phyloP scores from a whole-genome alignment of 2,329 filamentous ascomycete species.

The Tolypocladium tundrense region DNA sequence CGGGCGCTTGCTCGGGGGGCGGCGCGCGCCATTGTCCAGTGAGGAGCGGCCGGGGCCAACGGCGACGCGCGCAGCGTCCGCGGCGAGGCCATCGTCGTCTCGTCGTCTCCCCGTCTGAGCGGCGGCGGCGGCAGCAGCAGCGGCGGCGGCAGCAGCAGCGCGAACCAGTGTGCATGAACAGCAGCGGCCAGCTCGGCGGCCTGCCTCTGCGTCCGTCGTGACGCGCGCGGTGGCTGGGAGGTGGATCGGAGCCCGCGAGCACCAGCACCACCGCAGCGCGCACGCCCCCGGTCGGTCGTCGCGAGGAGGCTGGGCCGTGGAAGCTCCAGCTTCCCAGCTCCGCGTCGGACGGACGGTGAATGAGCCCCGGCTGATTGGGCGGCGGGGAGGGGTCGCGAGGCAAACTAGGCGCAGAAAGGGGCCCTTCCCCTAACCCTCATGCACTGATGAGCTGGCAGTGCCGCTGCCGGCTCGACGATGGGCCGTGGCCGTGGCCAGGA shows the following conservation, averaged over 20 bases:
- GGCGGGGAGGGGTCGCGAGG: conserved; percentile 3
- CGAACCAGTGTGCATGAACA: background rate
- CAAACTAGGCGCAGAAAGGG: conserved; percentile 3
- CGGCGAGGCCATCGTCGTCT: background rate
- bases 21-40: conserved; percentile 6
- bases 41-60: background rate
- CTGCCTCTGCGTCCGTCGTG: background rate
- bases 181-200: background rate
- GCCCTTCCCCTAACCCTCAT: conserved; percentile 38
- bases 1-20: background rate
- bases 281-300: background rate
- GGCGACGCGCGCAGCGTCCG: conserved; percentile 1
- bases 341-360: conserved; percentile 11
- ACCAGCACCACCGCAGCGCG: background rate
- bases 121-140: background rate
- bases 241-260: background rate
- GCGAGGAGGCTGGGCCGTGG: background rate
- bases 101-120: background rate
- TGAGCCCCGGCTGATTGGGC: conserved; percentile 13
- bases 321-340: background rate
- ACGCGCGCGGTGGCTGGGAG: background rate
- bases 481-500: too few relatives aligned
- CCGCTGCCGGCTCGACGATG: conserved; percentile 33
- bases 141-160: background rate
- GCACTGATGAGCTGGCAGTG: conserved; percentile 72